A percentile compares a stretch with the other conserved stretches of the same genome.
Conservation (phyloP, 2,329 filamentous ascomycete genomes). For the Claviceps africana region DNA sequence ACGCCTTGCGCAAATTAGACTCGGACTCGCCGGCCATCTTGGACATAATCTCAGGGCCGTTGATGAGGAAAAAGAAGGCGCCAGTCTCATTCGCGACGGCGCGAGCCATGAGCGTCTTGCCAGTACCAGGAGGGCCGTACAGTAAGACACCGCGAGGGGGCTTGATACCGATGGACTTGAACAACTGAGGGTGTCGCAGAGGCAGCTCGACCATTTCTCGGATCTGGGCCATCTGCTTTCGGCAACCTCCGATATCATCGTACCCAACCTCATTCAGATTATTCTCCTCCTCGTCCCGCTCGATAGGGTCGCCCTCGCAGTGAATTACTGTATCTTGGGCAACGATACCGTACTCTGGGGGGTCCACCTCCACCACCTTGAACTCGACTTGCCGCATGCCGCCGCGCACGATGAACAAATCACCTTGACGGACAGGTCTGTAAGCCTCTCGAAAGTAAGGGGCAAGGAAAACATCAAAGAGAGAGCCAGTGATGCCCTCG, state of each 20-base stretch:
- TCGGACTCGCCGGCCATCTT: constrained; percentile 99
- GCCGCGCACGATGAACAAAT: constrained; percentile 92
- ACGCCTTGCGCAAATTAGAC: constrained; percentile 96
- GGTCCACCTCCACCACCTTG: constrained; percentile 98
- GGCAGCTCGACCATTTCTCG: constrained; percentile 96
- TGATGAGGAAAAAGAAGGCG: constrained; percentile 99
- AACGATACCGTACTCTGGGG: constrained; percentile 96
- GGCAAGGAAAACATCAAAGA: constrained; percentile 98
- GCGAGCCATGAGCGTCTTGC: constrained; percentile 98
- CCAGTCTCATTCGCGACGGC: constrained; percentile 98
- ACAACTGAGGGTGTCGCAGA: constrained; percentile 90
- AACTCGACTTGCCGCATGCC: constrained; percentile 99
- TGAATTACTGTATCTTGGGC: constrained; percentile 98
- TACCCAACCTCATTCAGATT: constrained; percentile 99
- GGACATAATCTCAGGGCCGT: constrained; percentile 98
- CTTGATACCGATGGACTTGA: constrained; percentile 99
- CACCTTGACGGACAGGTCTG: constrained; percentile 89
- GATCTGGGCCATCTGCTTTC: constrained; percentile 99
- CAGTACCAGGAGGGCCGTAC: constrained; percentile 91
- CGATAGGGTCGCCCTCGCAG: constrained; percentile 76
- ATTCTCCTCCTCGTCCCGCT: constrained; percentile 97
- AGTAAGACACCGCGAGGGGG: constrained; percentile 95
- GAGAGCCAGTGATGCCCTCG: constrained; percentile 90
- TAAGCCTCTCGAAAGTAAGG: constrained; percentile 99
- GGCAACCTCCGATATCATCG: constrained; percentile 97